Evolutionary conservation across 306 rosid genomes (phyloP), one percentile per base, ranked within the genome.

Genomic region (Dryas octopetala): DNA sequence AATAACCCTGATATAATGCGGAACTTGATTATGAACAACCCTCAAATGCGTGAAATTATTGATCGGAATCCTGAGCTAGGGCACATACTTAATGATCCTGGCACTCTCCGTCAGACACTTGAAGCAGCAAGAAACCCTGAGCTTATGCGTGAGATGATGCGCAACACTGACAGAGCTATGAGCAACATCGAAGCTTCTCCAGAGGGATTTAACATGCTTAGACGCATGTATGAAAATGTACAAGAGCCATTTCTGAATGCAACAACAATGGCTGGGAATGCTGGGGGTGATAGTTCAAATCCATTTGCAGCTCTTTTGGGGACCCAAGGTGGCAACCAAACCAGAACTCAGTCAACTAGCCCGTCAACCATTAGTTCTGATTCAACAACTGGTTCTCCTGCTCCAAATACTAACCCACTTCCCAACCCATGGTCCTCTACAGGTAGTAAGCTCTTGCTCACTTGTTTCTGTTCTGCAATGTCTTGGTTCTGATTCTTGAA

Each of bases 101-200:
- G 86, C 74, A 90, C 89, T 38, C 91, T 92, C 46, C 92, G 91
- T 45, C 97, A 90, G 83, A 90, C 96, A 55, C 90, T 92, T 47
- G 97, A 92, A 81, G 96, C 94, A 62, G 88, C 97, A 58, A 90
- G 96, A 79, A 92, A 92, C 77, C 96, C 97, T 23, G 97, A 92
- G 85, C 88, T 90, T 77, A 90, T 92, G 97, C 96, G 94, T 14
- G 97, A 92, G 88, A 92, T 92, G 94, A 92, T 92, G 97, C 83
- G 97, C 66, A 92, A 90, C 82, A 92, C 92, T 49, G 97, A 92
- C 71, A 87, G 97, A 80, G 96, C 96, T 48, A 92, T 92, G 96
- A 92, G 94, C 87, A 92, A 92, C 81, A 90, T 92, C 70, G 96
- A 92, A 82, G 81, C 97, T 76, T 85, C 94, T 85, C 96, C 97